Evolutionary conservation across 129 eudicot species (phyloP).

Genomic region (Logfia minima): DNA sequence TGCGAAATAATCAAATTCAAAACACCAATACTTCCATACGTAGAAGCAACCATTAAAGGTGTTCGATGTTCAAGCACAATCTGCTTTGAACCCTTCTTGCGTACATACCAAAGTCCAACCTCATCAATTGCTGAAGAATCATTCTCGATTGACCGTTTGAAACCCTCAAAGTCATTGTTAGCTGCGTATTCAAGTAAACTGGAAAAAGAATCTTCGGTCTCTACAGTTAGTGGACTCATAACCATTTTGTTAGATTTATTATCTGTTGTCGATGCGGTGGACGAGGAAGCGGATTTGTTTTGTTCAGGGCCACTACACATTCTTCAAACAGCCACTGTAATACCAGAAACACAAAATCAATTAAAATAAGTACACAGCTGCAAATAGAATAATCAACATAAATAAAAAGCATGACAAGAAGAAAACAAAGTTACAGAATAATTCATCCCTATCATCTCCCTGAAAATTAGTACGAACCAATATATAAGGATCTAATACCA

Average conservation of each 20-base stretch:
- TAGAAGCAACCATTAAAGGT: slow-evolving; percentile 93
- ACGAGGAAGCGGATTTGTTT: slow-evolving; percentile 36
- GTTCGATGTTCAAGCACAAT: slow-evolving; percentile 65
- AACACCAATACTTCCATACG: slow-evolving; percentile 72
- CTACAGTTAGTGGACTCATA: slow-evolving; percentile 51
- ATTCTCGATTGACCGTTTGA: slow-evolving; percentile 48
- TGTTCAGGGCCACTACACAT: slow-evolving; percentile 61
- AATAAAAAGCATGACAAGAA: not conserved
- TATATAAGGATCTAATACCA: not conserved
- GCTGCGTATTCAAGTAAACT: slow-evolving; percentile 80
- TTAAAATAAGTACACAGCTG: not conserved
- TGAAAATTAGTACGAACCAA: not conserved
- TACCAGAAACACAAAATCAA: not conserved
- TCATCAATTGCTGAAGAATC: slow-evolving; percentile 57
- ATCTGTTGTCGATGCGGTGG: slow-evolving; percentile 17
- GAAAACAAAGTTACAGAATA: not conserved
- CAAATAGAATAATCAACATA: not conserved
- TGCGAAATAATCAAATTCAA: slow-evolving; percentile 50
- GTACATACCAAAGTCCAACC: slow-evolving; percentile 80
- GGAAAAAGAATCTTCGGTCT: slow-evolving; percentile 60
- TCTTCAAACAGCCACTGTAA: slow-evolving; percentile 39
- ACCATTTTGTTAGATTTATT: slow-evolving; percentile 31
- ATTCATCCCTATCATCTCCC: not conserved
- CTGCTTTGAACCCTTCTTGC: slow-evolving; percentile 64
- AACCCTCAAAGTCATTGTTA: slow-evolving; percentile 67